Percentiles rank a stretch among this genome's conserved stretches.
These are phyloP conservation scores for Verticillium tricorpus DNA, from an alignment of 2,329 filamentous ascomycete genomes.

Conservation along the genomic window DNA sequence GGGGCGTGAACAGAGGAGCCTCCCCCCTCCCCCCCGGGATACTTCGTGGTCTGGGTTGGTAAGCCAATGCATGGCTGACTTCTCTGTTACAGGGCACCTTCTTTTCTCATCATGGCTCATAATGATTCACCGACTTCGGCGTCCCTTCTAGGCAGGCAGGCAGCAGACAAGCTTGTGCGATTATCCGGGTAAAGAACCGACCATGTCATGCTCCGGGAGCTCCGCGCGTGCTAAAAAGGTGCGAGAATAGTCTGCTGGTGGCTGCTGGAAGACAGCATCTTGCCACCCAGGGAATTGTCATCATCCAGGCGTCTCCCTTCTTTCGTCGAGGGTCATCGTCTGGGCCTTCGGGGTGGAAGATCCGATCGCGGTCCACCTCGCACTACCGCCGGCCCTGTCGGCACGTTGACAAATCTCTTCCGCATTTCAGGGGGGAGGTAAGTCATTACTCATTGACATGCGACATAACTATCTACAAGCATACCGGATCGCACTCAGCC, in stretches of 20 bases:
- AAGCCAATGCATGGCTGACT: background rate
- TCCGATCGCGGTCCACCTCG: no score
- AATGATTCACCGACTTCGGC: background rate
- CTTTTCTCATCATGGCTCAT: background rate
- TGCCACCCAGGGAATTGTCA: background rate
- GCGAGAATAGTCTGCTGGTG: background rate
- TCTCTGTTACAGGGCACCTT: background rate
- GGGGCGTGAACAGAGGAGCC: background rate
- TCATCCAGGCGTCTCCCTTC: no score
- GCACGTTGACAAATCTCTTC: no score
- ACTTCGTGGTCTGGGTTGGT: background rate
- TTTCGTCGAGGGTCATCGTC: no score
- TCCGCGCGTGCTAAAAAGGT: background rate
- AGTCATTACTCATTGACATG: background rate
- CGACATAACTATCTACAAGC: background rate
- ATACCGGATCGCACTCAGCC: background rate
- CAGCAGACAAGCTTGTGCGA: background rate
- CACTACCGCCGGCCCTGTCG: no score
- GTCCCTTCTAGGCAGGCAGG: background rate
- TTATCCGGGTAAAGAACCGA: background rate
- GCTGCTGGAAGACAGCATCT: background rate
- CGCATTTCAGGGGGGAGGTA: no score
- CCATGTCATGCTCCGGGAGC: background rate
- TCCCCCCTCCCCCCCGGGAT: background rate
- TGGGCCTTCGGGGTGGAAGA: no score